phyloP scores from a whole-genome alignment of 768 basidiomycete genomes.

The Hypholoma sublateritium region DNA sequence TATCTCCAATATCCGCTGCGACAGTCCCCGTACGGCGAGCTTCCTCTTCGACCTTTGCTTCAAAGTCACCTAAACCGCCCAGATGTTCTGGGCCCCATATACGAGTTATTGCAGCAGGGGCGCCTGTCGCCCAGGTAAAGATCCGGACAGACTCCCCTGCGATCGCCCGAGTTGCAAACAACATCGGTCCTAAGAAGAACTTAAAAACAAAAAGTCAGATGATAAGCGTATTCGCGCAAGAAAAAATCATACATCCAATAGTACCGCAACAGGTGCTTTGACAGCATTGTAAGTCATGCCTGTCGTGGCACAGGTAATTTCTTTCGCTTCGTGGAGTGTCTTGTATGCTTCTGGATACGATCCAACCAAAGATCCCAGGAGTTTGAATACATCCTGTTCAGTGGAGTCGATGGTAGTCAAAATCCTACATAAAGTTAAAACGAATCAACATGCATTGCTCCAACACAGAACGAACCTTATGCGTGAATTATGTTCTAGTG shows the following conservation, averaged over 20 bases:
- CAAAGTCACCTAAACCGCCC: not conserved
- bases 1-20: not conserved
- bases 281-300: slow-evolving; percentile 5
- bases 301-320: slow-evolving; percentile 8
- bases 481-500: not conserved
- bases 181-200: not conserved
- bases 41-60: not conserved
- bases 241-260: slow-evolving; percentile 6
- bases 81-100: not conserved
- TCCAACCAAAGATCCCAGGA: not conserved
- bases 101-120: not conserved
- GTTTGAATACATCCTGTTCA: not conserved
- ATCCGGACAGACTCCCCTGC: not conserved
- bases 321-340: not conserved
- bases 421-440: not conserved
- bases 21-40: not conserved
- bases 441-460: not conserved
- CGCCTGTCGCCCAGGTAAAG: not conserved
- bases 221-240: not conserved
- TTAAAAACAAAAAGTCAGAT: not conserved
- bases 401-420: not conserved
- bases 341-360: slow-evolving; percentile 1
- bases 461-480: not conserved
- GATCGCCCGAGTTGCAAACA: not conserved
- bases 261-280: slow-evolving; percentile 3